Percentiles rank a stretch among this genome's conserved stretches.
phyloP scores from a whole-genome alignment of 192 early-diverging fungal genomes.

The Haplosporangium gracile region DNA sequence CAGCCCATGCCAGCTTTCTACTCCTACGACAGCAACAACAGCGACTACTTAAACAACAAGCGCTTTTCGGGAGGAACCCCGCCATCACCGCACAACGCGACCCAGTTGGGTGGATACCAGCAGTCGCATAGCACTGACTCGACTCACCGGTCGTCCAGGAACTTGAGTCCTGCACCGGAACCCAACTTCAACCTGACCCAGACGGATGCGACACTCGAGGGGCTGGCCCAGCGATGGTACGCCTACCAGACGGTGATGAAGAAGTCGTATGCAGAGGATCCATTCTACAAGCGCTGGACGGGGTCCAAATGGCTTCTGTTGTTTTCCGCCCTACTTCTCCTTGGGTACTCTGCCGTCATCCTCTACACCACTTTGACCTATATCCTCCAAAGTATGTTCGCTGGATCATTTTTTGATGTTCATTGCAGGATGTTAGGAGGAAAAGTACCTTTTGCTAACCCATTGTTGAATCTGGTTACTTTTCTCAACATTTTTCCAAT shows the following conservation, averaged over 20 bases:
- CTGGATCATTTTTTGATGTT: neutral
- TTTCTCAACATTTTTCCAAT: neutral
- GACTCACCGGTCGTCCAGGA: conserved; percentile 22
- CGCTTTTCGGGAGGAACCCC: conserved; percentile 1
- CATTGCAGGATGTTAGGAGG: neutral
- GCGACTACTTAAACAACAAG: conserved; percentile 6
- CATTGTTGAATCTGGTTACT: neutral
- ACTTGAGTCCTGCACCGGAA: neutral
- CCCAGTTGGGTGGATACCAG: neutral
- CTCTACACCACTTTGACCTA: conserved; percentile 7
- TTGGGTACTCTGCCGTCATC: conserved; percentile 24
- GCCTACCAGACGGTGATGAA: conserved; percentile 43
- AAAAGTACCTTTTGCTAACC: neutral
- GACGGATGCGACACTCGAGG: conserved; percentile 33
- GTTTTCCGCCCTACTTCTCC: conserved; percentile 9
- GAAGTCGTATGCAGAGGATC: conserved; percentile 32
- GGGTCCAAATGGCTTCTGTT: conserved; percentile 32
- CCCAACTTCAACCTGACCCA: conserved; percentile 23
- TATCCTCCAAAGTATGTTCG: conserved; percentile 20
- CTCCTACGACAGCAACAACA: neutral
- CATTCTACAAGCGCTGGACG: conserved; percentile 51
- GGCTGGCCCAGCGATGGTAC: conserved; percentile 33
- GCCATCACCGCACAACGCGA: conserved; percentile 6
- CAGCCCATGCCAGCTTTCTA: neutral
- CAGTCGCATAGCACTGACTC: conserved; percentile 11